Evolutionary conservation across 2,329 filamentous ascomycete genomes (phyloP), one percentile per base, ranked within the genome.

Genomic region (Aspergillus pseudonomiae): DNA sequence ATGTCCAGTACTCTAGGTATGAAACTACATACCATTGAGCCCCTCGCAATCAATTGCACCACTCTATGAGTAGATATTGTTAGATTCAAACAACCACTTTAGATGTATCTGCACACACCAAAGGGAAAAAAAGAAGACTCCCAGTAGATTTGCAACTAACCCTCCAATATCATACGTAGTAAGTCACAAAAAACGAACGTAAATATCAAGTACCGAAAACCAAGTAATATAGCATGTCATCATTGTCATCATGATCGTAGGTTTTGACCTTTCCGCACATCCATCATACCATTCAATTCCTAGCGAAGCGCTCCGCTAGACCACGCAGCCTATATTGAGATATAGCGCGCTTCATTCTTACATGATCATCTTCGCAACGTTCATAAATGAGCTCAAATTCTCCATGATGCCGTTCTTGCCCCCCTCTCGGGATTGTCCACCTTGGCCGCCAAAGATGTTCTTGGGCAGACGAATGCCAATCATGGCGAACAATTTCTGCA

Each of bases 401-500:
- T 75, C 73, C 24, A 69, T 68, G 46, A 78, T 53, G 24, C 79
- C 77, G 70, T 39, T 65, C 66, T 61, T 69, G 45, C 65, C 68
- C 59, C 62, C 58, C 24, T 56, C 34, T 41, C 73, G 69, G 52
- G 70, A 71, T 36, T 76, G 73, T 6, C 74, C 75, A 70, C 71
- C 61, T 57, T 77, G 63, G 6, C 81, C 79, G 6, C 78, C 78
- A 65, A 79, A 74, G 63, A 93, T 74, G 14, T 83, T 79, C 6
- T 83, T 82, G 0, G 94, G 94, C 67, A 97, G 78, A 66, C 89
- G 85, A 65, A 98, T 83, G 26, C 94, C 94, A 77, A 97, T 91
- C 74, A 89, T 88, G 43, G 87, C 86, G 53, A 97, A 85, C 52
- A 97, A 82, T 54, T 90, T 91, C 10, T 89, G 89, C 68, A 97